Percentiles rank a stretch among this genome's conserved stretches.
Conservation (phyloP, 1,284 basidiomycete genomes). For the Apiotrichum brassicae region DNA sequence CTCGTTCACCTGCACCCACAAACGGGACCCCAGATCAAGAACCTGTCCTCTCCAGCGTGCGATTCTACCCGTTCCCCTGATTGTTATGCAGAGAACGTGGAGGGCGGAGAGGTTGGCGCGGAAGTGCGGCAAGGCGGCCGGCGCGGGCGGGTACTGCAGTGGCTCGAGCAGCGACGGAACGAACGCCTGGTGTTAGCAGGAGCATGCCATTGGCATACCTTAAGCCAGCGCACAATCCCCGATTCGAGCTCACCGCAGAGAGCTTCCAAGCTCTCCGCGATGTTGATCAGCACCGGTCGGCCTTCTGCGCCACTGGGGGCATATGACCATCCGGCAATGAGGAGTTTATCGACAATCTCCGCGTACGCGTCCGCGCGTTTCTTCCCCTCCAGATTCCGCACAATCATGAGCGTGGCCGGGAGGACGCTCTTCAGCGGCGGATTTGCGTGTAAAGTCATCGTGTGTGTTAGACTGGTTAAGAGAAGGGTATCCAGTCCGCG, state of each 20-base stretch:
- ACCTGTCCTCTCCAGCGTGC: constrained; percentile 44
- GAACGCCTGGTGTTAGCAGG: constrained; percentile 25
- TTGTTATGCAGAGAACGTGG: constrained; percentile 19
- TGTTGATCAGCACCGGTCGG: constrained; percentile 24
- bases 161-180: constrained; percentile 41
- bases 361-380: constrained; percentile 26
- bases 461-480: constrained; percentile 36
- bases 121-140: constrained; percentile 26
- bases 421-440: constrained; percentile 36
- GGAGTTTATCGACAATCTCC: constrained; percentile 36
- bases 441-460: constrained; percentile 34
- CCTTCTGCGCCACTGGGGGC: constrained; percentile 35
- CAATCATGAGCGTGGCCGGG: constrained; percentile 11
- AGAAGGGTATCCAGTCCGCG: constrained; percentile 41
- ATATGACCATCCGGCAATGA: constrained; percentile 38
- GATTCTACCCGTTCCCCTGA: constrained; percentile 27
- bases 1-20: constrained; percentile 33
- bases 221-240: constrained; percentile 42
- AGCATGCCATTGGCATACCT: constrained; percentile 22
- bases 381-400: constrained; percentile 19
- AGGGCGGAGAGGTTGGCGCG: constrained; percentile 38
- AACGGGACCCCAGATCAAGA: constrained; percentile 30
- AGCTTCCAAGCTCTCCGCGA: constrained; percentile 30
- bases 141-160: constrained; percentile 35
- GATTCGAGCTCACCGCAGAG: constrained; percentile 29